Percentiles rank a stretch among this genome's conserved stretches.
These are phyloP conservation scores for Massospora cicadina DNA, from an alignment of 371 early-diverging fungal genomes.

Conservation along the genomic window DNA sequence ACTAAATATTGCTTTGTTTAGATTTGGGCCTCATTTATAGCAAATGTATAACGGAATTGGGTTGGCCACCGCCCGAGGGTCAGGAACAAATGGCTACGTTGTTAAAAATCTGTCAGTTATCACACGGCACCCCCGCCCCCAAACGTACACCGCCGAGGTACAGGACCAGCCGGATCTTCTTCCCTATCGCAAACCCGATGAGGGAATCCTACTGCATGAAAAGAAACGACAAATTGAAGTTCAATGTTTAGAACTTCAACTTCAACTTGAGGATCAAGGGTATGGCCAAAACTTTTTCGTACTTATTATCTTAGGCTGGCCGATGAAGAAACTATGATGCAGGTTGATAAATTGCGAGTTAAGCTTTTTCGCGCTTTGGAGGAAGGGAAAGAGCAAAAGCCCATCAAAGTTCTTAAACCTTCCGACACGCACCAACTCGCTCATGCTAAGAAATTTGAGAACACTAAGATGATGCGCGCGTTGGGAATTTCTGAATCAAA, in stretches of 20 bases:
- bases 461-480: conserved; percentile 42
- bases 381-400: conserved; percentile 25
- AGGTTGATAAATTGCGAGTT: conserved; percentile 29
- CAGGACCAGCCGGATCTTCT: conserved; percentile 21
- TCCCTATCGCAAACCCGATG: conserved; percentile 37
- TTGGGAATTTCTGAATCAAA: conserved; percentile 36
- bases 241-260: conserved; percentile 53
- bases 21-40: background rate
- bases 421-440: conserved; percentile 51
- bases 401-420: conserved; percentile 14
- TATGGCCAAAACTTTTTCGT: conserved; percentile 14
- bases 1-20: no score
- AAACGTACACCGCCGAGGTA: conserved; percentile 20
- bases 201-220: conserved; percentile 68
- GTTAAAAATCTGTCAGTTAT: conserved; percentile 69
- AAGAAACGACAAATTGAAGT: conserved; percentile 75
- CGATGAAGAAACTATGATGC: conserved; percentile 39
- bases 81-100: conserved; percentile 91
- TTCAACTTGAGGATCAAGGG: conserved; percentile 67
- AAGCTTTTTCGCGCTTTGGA: conserved; percentile 23
- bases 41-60: conserved; percentile 70
- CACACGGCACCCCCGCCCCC: conserved; percentile 23
- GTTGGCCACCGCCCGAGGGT: conserved; percentile 80
- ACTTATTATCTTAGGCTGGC: conserved; percentile 16
- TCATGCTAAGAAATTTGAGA: conserved; percentile 49